phyloP scores from a whole-genome alignment of 208 protist species.

The Crithidia sp. region DNA sequence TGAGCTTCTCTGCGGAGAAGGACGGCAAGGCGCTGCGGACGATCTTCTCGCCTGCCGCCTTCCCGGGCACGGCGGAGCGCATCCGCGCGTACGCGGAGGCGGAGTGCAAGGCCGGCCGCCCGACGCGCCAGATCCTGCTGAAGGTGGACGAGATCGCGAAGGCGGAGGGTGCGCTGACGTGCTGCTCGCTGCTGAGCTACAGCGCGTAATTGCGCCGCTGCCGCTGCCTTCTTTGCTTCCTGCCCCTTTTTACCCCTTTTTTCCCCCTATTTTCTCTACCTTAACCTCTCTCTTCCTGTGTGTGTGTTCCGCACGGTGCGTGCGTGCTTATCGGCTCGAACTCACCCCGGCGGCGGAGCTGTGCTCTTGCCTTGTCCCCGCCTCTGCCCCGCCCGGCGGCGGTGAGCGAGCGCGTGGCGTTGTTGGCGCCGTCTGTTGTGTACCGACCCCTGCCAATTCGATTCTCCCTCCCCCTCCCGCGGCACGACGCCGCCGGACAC shows the following conservation, averaged over 20 bases:
- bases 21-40: conserved; percentile 31
- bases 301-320: too few relatives aligned
- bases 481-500: too few relatives aligned
- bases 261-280: neutral
- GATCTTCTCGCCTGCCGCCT: conserved; percentile 37
- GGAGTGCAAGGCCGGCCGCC: conserved; percentile 39
- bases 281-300: too few relatives aligned
- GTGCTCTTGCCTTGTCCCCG: too few relatives aligned
- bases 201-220: conserved; percentile 12
- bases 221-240: conserved; percentile 1
- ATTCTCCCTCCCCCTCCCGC: too few relatives aligned
- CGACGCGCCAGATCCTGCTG: conserved; percentile 37
- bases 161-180: conserved; percentile 62
- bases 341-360: too few relatives aligned
- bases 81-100: conserved; percentile 36
- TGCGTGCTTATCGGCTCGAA: too few relatives aligned
- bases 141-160: conserved; percentile 60
- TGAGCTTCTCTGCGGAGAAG: conserved; percentile 37
- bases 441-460: too few relatives aligned
- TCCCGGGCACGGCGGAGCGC: conserved; percentile 32
- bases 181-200: conserved; percentile 62
- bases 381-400: too few relatives aligned
- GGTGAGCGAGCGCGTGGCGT: too few relatives aligned
- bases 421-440: too few relatives aligned
- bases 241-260: neutral